Conservation (phyloP, 495 filamentous ascomycete genomes). For the Hypoxylon crocopeplum region DNA sequence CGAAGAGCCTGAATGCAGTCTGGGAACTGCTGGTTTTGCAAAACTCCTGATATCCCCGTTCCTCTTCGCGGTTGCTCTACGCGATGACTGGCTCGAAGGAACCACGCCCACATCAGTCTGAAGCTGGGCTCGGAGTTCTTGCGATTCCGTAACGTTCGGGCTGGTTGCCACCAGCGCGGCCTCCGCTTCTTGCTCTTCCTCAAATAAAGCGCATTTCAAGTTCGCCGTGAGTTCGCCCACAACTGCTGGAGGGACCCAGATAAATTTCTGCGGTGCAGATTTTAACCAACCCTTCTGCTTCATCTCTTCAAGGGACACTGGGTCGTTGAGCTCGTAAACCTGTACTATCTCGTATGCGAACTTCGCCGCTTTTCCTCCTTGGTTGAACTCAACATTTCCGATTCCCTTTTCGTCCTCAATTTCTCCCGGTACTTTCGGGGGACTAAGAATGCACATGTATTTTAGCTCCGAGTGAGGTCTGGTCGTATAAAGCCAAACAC, state of each 20-base stretch:
- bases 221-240: constrained; percentile 56
- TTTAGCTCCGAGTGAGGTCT: constrained; percentile 48
- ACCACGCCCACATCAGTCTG: constrained; percentile 50
- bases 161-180: constrained; percentile 3
- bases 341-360: constrained; percentile 57
- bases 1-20: constrained; percentile 7
- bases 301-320: constrained; percentile 51
- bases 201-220: constrained; percentile 50
- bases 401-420: constrained; percentile 45
- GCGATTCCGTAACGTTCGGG: constrained; percentile 44
- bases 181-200: constrained; percentile 19
- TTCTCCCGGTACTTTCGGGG: constrained; percentile 49
- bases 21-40: constrained; percentile 27
- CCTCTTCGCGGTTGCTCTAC: constrained; percentile 10
- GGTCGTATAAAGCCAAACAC: constrained; percentile 58
- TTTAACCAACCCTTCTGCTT: constrained; percentile 51
- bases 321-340: constrained; percentile 60
- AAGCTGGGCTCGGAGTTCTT: constrained; percentile 56
- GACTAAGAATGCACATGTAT: constrained; percentile 58
- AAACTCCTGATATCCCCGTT: not conserved
- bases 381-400: constrained; percentile 58
- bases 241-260: constrained; percentile 53
- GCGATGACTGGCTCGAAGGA: constrained; percentile 42
- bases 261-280: constrained; percentile 46
- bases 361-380: constrained; percentile 37